phyloP scores from a whole-genome alignment of 441 rosid genomes.

The Metrosideros polymorpha region DNA sequence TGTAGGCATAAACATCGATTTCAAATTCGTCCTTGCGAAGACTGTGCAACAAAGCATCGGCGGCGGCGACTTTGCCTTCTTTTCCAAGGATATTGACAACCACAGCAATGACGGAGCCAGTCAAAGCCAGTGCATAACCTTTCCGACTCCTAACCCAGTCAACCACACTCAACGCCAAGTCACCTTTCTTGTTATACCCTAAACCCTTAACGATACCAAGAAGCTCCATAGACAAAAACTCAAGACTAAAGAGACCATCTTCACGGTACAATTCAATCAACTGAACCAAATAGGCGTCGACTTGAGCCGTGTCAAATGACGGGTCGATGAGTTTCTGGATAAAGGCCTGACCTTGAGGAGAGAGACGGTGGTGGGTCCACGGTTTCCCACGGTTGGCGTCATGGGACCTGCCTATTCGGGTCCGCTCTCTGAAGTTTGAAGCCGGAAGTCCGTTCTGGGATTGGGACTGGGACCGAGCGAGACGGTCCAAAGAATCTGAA shows the following conservation, averaged over 20 bases:
- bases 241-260: constrained; percentile 13
- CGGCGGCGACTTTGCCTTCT: constrained; percentile 47
- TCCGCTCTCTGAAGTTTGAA: constrained; percentile 13
- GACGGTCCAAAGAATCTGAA: constrained; percentile 9
- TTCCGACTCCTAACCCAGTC: constrained; percentile 59
- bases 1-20: constrained; percentile 68
- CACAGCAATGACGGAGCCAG: constrained; percentile 55
- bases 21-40: constrained; percentile 46
- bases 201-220: constrained; percentile 71
- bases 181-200: constrained; percentile 55
- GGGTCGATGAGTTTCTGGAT: constrained; percentile 46
- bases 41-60: constrained; percentile 43
- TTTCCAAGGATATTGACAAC: constrained; percentile 56
- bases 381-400: constrained; percentile 73
- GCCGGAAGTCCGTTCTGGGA: constrained; percentile 6
- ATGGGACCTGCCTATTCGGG: constrained; percentile 44
- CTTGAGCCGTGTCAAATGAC: constrained; percentile 30
- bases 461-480: background rate
- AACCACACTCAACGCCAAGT: constrained; percentile 55
- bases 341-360: constrained; percentile 52
- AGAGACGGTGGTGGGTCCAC: constrained; percentile 63
- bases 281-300: constrained; percentile 26
- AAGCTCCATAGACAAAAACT: constrained; percentile 30
- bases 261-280: constrained; percentile 26
- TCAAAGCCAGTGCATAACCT: constrained; percentile 27